These are phyloP conservation scores for Verticillium zaregamsianum DNA, from an alignment of 2,329 filamentous ascomycete genomes.

Conservation along the genomic window DNA sequence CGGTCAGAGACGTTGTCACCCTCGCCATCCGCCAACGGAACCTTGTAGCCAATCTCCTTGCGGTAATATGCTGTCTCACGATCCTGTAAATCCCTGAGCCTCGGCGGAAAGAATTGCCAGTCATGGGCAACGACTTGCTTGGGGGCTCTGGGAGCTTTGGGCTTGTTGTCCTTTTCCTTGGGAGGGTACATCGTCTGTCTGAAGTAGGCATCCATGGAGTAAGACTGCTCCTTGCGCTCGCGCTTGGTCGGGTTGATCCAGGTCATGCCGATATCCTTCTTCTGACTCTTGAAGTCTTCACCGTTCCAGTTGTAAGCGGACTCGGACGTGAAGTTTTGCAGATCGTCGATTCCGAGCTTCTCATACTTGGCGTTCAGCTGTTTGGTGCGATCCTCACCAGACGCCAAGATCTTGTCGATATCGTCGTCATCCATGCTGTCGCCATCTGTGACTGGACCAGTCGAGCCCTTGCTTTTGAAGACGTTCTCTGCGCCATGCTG, in stretches of 20 bases:
- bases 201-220: slow-evolving; percentile 99
- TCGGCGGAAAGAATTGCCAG: slow-evolving; percentile 91
- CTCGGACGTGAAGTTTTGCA: slow-evolving; percentile 97
- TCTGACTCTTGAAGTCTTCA: slow-evolving; percentile 86
- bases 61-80: slow-evolving; percentile 94
- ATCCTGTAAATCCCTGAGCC: slow-evolving; percentile 84
- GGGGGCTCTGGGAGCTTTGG: slow-evolving; percentile 90
- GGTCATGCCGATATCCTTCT: slow-evolving; percentile 85
- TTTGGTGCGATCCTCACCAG: slow-evolving; percentile 84
- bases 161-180: slow-evolving; percentile 84
- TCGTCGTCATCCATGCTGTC: slow-evolving; percentile 76
- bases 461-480: slow-evolving; percentile 69
- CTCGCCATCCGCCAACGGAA: slow-evolving; percentile 80
- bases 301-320: slow-evolving; percentile 99
- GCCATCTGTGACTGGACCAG: slow-evolving; percentile 55
- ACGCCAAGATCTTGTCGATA: slow-evolving; percentile 81
- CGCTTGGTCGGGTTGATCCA: slow-evolving; percentile 99
- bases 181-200: slow-evolving; percentile 76
- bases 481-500: slow-evolving; percentile 97
- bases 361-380: slow-evolving; percentile 92
- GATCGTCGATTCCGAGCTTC: slow-evolving; percentile 91
- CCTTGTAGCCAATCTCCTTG: slow-evolving; percentile 95
- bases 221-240: slow-evolving; percentile 95
- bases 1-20: slow-evolving; percentile 84
- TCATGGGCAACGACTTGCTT: slow-evolving; percentile 92